Base-by-base conservation (phyloP, 129 eudicot species). In the Solidago caesia region DNA sequence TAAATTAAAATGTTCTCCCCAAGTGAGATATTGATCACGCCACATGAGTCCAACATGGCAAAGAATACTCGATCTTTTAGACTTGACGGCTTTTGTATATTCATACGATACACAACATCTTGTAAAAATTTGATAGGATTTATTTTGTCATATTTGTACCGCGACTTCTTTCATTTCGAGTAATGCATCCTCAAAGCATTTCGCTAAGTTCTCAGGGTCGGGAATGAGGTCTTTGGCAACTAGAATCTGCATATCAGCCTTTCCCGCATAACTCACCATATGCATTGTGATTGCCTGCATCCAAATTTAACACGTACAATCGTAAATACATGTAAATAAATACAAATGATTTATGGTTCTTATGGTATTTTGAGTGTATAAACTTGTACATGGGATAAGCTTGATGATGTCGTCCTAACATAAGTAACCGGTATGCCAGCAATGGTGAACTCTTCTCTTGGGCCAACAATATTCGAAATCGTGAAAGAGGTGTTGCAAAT, bases 211-310 rank as follows among this genome's bases (percentile, higher is more conserved):
- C 52, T 88, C 77, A 0, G 91, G 89, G 12, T 90, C 98, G 5
- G 87, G 87, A 46, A 93, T 83, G 15, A 93, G 77, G 8, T 93
- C 98, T 77, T 90, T 93, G 5, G 98, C 98, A 14, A 80, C 98
- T 58, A 83, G 73, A 44, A 92, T 88, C 66, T 92, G 96, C 90
- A 92, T 60, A 46, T 89, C 89, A 0, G 96, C 98, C 49, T 74
- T 74, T 59, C 96, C 96, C n/a, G 84, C 92, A 64, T 92, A 92
- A 64, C 95, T 87, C 87, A 92, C 75, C 98, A 91, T 86, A 73
- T 88, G 96, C 91, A 92, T 83, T 47, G 96, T 88, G 64, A 91
- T 81, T 21, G 90, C 97, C 97, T 91, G 90, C 83, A 75, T 52
- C 73, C 47, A 25, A 26, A 53, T 39, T 57, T 46, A 67, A 42